Base-by-base conservation (phyloP, 192 early-diverging fungal genomes). In the Coemansia sp. region DNA sequence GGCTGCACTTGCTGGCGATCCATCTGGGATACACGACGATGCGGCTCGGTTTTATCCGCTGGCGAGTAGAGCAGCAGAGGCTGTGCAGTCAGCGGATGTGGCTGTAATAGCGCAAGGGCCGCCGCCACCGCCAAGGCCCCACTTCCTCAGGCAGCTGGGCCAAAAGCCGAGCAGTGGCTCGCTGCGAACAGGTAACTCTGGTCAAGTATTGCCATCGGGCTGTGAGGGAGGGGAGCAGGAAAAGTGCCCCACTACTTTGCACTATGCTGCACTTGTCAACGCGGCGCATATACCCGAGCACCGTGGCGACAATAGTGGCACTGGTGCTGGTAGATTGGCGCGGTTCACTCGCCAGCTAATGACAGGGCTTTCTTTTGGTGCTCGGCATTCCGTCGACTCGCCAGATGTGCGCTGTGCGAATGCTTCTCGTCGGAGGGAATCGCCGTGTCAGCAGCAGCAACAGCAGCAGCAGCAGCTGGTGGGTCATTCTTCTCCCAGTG, bases 341-440 rank as follows among this genome's bases (percentile, higher is more conserved):
- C 66, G 68, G 33, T 69, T 75, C 58, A 75, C 73, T 16, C 73
- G 73, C 32, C 67, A 64, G 17, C 68, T 75, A 19, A 49, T 75
- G 38, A 58, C 44, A 28, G 63, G 73, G 7, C 67, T 75, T 4
- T 43, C 63, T 14, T 66, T 69, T 62, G 46, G 46, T 23, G 47
- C 52, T 49, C 63, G 38, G 44, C 62, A 61, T 44, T 33, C 55
- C n/a, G 55, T 33, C 14, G 55, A 35, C 16, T 57, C 55, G 30
- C 49, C 49, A 3, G 46, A 19, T 19, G 46, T 17, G 19, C 16
- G n/a, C n/a, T 49, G 46, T 4, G 46, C 46, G 19, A 14, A 16
- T 19, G 46, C 2, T 11, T 50, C 49, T 50, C 49, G 49, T 8
- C n/a, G 49, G 7, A 50, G 52, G 3, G 52, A 53, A 30, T 30